Base-by-base conservation (phyloP, 2,329 filamentous ascomycete species). In the Calonectria honghensis region DNA sequence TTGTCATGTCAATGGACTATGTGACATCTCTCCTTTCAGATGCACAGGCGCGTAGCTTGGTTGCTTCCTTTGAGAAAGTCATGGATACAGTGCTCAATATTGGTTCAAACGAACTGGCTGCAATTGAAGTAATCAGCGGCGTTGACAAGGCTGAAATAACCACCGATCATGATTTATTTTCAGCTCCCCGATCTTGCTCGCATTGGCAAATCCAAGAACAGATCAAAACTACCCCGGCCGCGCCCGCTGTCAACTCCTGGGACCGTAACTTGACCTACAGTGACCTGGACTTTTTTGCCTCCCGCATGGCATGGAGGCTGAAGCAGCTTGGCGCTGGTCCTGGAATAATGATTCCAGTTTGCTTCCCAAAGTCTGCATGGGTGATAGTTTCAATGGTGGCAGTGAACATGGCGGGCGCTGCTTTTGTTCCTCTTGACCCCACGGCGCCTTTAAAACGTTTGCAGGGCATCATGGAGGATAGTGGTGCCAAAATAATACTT, bases 371-470 rank as follows among this genome's bases (percentile, higher is more conserved):
- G 41, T 61, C 52, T 7, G 67, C 54, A 6, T 69, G 67, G 67
- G 39, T 41, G 6, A 50, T 69, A 31, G 27, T 69, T 35, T 69
- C 67, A 14, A 69, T 69, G 52, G 52, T 69, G 20, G 67, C 67
- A 14, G 41, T 69, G 4, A 69, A 69, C 37, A 69, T 61, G 67
- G 32, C 67, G 1, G 67, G 67, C 20, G 67, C 39, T 4, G 52
- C 67, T 3, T 69, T 59, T 24, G 67, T 69, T 45, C 67, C 67
- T 59, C 39, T 69, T 20, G 67, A 69, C 18, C 67, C 67, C 20
- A n/a, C 35, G 2, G 52, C 51, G 9, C 67, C 67, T 1, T 24
- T 45, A 6, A 37, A 35, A 20, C 51, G 67, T 18, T 27, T 61
- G 3, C 67, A 69, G 41, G 52, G 51, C 3, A 63, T 69, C 16